Evolutionary conservation across 75 land plant species (phyloP).

Genomic region (Larix kaempferi): DNA sequence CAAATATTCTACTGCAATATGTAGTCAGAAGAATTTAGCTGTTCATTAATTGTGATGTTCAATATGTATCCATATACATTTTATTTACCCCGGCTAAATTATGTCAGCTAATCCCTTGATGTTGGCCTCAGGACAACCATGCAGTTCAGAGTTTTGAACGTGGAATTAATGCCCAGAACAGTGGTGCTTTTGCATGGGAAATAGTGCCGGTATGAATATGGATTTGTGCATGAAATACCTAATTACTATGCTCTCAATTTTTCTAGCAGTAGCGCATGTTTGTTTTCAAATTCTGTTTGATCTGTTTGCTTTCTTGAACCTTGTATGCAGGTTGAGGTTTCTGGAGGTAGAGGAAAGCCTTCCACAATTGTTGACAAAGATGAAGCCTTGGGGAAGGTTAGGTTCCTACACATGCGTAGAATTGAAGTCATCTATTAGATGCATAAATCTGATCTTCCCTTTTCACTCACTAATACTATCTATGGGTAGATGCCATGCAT

Average conservation of each 20-base stretch:
- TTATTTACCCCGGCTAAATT: neutral
- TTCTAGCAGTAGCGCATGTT: neutral
- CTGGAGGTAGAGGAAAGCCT: slow-evolving; percentile 79
- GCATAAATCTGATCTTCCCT: too few relatives aligned
- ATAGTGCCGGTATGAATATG: slow-evolving; percentile 70
- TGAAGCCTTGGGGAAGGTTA: slow-evolving; percentile 87
- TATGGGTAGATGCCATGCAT: too few relatives aligned
- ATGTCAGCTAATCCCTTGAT: neutral
- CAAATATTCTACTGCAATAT: too few relatives aligned
- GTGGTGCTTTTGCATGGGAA: slow-evolving; percentile 88
- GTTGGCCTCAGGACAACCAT: slow-evolving; percentile 64
- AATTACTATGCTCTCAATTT: neutral
- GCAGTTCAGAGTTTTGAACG: slow-evolving; percentile 90
- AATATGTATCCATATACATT: neutral
- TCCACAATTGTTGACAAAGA: slow-evolving; percentile 71
- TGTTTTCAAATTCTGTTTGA: neutral
- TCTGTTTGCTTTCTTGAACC: neutral
- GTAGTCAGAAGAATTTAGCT: neutral
- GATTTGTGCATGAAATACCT: neutral
- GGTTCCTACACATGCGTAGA: neutral
- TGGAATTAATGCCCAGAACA: slow-evolving; percentile 81
- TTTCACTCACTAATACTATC: too few relatives aligned
- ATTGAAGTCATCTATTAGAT: too few relatives aligned
- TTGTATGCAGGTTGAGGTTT: slow-evolving; percentile 76
- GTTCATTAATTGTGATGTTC: neutral